Base-by-base conservation (phyloP, 768 basidiomycete species). In the Boletus sp. region DNA sequence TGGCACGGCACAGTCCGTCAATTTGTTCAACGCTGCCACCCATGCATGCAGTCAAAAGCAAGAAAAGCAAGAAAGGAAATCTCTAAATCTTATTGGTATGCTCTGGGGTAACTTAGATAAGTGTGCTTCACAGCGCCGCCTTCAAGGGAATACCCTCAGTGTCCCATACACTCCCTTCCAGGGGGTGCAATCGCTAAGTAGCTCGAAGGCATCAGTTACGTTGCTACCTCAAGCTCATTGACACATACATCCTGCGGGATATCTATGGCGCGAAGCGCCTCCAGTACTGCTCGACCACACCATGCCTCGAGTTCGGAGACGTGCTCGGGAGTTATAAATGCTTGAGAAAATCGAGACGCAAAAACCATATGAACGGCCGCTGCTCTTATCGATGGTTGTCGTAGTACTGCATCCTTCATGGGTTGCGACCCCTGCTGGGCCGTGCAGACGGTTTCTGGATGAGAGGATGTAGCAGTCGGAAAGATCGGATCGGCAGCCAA, bases 291-390 rank as follows among this genome's bases (percentile, higher is more conserved):
- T 75, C 77, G 57, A 20, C 83, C 81, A 47, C 80, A 77, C 86
- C 85, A 87, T 24, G 75, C 71, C 67, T 93, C 89, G 11, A 85
- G 65, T 54, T 75, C 75, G 9, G 69, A 71, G 30, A 90, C 89
- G 52, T 82, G 75, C 39, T 82, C 75, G 6, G 91, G 90, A 4
- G 83, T 83, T 64, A 93, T 92, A 65, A 92, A 91, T 58, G 82
- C 87, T 60, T 77, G 80, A 29, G 88, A 86, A 41, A 76, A 78
- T 47, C 90, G 82, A 42, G 85, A 80, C n/a, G 90, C 90, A 65
- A 90, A 93, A 5, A 92, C 82, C 81, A 92, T 89, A 57, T 92
- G 90, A 20, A 82, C 83, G 15, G 87, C 86, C 15, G 90, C 87
- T n/a, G 87, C 91, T 63, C 82, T 80, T 64, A 92, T 91, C 55